Conservation (phyloP, 2,329 filamentous ascomycete species). For the Phialophora verrucosa region DNA sequence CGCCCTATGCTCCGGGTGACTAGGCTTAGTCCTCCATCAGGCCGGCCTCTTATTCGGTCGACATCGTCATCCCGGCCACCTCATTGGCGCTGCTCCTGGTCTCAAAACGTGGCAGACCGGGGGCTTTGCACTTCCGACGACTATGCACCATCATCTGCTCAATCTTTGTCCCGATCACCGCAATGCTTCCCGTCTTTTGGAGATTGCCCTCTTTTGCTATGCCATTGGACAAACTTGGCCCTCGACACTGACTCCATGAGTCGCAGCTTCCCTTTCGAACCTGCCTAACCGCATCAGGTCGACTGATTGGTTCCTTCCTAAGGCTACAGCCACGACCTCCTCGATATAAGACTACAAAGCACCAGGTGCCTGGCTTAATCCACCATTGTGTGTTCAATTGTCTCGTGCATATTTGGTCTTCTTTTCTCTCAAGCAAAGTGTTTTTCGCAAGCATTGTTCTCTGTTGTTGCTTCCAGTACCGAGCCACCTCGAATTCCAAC, state of each 20-base stretch:
- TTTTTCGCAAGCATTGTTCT: slow-evolving; percentile 8
- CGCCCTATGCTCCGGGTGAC: slow-evolving; percentile 13
- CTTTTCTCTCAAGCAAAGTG: slow-evolving; percentile 14
- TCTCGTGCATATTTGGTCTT: slow-evolving; percentile 20
- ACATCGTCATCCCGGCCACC: slow-evolving; percentile 12
- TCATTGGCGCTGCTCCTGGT: slow-evolving; percentile 28
- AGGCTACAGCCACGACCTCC: slow-evolving; percentile 32
- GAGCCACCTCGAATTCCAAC: slow-evolving; percentile 8
- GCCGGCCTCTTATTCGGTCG: slow-evolving; percentile 30
- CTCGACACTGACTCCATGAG: slow-evolving; percentile 26
- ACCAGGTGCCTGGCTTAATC: slow-evolving; percentile 26
- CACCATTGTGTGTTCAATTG: slow-evolving; percentile 26
- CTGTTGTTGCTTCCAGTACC: slow-evolving; percentile 2
- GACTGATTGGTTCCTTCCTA: slow-evolving; percentile 33
- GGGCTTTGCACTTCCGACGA: slow-evolving; percentile 18
- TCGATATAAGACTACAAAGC: slow-evolving; percentile 31
- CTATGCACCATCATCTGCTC: slow-evolving; percentile 19
- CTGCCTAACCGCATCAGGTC: slow-evolving; percentile 20
- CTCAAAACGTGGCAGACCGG: slow-evolving; percentile 27
- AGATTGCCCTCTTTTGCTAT: slow-evolving; percentile 12
- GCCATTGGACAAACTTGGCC: slow-evolving; percentile 27
- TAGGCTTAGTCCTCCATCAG: slow-evolving; percentile 28
- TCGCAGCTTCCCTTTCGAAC: slow-evolving; percentile 13
- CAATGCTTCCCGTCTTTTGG: slow-evolving; percentile 22
- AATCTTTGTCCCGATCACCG: slow-evolving; percentile 23